phyloP scores from a whole-genome alignment of 805 yeast genomes.

The Barnettozyma pratensis region DNA sequence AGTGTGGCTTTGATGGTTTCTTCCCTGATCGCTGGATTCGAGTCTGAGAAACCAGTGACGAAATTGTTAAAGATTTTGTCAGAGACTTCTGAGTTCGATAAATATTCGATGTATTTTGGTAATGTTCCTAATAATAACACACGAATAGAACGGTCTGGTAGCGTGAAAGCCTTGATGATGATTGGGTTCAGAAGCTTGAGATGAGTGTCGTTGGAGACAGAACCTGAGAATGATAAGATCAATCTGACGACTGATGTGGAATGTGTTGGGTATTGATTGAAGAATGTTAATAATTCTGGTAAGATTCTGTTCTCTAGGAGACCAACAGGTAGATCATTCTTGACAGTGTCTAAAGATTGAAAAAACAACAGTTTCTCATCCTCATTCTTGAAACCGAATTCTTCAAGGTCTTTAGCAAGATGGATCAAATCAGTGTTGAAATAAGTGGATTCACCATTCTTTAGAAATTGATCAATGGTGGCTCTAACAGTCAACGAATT shows the following conservation, averaged over 20 bases:
- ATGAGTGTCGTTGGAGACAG: constrained; percentile 32
- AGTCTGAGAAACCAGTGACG: constrained; percentile 80
- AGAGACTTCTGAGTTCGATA: constrained; percentile 60
- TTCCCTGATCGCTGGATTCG: constrained; percentile 74
- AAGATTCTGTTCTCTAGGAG: constrained; percentile 55
- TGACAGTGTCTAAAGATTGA: constrained; percentile 31
- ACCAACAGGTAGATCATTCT: constrained; percentile 40
- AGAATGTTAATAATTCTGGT: constrained; percentile 62
- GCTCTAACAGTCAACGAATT: constrained; percentile 34
- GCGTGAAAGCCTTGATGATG: constrained; percentile 54
- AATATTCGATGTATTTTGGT: constrained; percentile 44
- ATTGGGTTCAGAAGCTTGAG: constrained; percentile 48
- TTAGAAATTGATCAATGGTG: constrained; percentile 26
- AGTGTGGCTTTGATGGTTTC: constrained; percentile 69
- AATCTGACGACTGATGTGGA: constrained; percentile 24
- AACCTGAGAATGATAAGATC: constrained; percentile 29
- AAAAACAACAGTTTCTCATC: constrained; percentile 47
- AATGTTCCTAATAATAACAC: constrained; percentile 62
- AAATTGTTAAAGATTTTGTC: constrained; percentile 62
- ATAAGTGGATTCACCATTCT: constrained; percentile 22
- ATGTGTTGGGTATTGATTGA: constrained; percentile 24
- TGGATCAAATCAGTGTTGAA: constrained; percentile 42
- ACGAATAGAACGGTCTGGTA: constrained; percentile 74
- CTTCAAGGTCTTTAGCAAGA: constrained; percentile 49
- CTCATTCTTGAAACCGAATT: constrained; percentile 47